phyloP scores from a whole-genome alignment of 1,284 basidiomycete genomes.

The Pisolithus thermaeus region DNA sequence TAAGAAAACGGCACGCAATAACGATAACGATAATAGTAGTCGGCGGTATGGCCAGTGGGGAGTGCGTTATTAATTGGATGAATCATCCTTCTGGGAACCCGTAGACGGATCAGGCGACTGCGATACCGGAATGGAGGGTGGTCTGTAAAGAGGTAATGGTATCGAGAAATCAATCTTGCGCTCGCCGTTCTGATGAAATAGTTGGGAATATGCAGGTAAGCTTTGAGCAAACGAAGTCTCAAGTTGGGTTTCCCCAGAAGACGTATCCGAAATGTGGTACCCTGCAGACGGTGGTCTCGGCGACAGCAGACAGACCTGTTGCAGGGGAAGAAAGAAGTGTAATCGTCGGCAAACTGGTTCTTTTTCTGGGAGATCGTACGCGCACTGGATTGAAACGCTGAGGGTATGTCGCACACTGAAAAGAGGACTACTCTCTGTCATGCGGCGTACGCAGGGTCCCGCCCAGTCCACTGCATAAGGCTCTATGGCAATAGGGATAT shows the following conservation, averaged over 20 bases:
- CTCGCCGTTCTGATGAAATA: constrained; percentile 68
- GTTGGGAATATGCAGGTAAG: constrained; percentile 70
- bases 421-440: constrained; percentile 47
- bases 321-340: constrained; percentile 47
- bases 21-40: neutral
- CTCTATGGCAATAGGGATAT: constrained; percentile 40
- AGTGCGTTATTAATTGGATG: neutral
- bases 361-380: constrained; percentile 41
- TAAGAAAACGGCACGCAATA: neutral
- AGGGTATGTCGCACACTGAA: constrained; percentile 54
- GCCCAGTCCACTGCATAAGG: constrained; percentile 38
- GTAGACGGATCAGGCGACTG: constrained; percentile 1
- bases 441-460: constrained; percentile 37
- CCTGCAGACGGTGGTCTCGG: constrained; percentile 25
- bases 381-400: constrained; percentile 45
- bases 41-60: neutral
- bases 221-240: constrained; percentile 31
- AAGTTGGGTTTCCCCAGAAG: constrained; percentile 10
- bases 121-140: constrained; percentile 11
- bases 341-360: constrained; percentile 32
- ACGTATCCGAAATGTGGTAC: constrained; percentile 3
- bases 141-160: constrained; percentile 62
- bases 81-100: constrained; percentile 6
- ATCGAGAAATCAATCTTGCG: constrained; percentile 58
- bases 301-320: constrained; percentile 35